These are phyloP conservation scores for Diplogelasinospora grovesii DNA, from an alignment of 495 filamentous ascomycete genomes.

Conservation along the genomic window DNA sequence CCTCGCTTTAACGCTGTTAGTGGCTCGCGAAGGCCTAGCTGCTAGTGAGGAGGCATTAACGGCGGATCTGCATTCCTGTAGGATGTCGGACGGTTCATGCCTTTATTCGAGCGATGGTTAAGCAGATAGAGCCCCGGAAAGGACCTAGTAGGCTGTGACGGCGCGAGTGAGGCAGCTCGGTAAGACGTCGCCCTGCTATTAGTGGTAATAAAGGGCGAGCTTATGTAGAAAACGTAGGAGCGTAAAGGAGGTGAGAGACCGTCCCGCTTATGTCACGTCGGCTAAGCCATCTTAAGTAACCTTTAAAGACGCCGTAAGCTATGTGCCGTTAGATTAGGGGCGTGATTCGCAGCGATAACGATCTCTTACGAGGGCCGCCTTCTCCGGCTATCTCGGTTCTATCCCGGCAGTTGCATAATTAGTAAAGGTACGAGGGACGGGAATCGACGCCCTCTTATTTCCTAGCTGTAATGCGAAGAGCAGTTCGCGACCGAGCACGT, in stretches of 20 bases:
- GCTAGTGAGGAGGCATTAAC: background rate
- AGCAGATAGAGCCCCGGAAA: background rate
- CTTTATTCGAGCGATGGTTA: background rate
- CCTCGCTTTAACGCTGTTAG: background rate
- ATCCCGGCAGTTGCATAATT: too few relatives aligned
- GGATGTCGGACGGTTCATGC: background rate
- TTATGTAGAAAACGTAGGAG: background rate
- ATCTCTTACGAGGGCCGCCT: background rate
- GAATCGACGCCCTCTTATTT: too few relatives aligned
- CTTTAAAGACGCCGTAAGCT: background rate
- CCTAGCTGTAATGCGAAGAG: too few relatives aligned
- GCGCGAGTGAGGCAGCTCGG: slow-evolving; percentile 1
- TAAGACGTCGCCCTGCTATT: background rate
- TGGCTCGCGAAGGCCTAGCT: background rate
- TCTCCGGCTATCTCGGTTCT: too few relatives aligned
- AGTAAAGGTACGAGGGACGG: too few relatives aligned
- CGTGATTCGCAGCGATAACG: background rate
- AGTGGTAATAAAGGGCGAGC: background rate
- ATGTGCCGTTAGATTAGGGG: background rate
- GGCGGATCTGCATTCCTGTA: background rate
- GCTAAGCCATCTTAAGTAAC: background rate
- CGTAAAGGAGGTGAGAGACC: background rate
- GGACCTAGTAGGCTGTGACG: background rate
- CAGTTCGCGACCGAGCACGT: too few relatives aligned
- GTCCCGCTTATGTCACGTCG: background rate